Conservation (phyloP, 1,284 basidiomycete genomes). For the Vanrija sp. region DNA sequence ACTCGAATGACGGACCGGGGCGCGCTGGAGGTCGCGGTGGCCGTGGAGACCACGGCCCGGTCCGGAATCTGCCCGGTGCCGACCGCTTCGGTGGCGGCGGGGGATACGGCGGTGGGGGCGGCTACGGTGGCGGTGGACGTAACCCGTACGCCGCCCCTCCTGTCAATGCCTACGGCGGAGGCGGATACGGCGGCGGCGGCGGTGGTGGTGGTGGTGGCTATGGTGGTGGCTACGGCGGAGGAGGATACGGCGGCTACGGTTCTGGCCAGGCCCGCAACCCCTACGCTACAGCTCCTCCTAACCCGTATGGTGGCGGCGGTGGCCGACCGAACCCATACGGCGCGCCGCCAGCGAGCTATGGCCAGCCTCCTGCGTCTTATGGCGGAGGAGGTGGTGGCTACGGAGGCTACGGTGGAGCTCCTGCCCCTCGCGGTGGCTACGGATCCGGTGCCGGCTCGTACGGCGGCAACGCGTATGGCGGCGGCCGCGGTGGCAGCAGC, state of each 20-base stretch:
- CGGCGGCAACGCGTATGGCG: background rate
- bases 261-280: background rate
- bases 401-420: background rate
- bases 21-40: slow-evolving; percentile 51
- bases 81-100: slow-evolving; percentile 40
- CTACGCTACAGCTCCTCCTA: background rate
- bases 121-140: slow-evolving; percentile 5
- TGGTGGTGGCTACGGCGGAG: background rate
- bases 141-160: slow-evolving; percentile 11
- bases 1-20: slow-evolving; percentile 1
- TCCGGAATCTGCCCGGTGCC: slow-evolving; percentile 7
- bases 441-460: slow-evolving; percentile 11
- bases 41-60: slow-evolving; percentile 28
- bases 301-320: background rate
- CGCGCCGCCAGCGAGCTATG: no score
- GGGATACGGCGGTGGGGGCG: slow-evolving; percentile 6
- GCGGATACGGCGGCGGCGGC: slow-evolving; percentile 3
- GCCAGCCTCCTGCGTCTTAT: background rate
- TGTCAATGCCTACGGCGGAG: slow-evolving; percentile 7
- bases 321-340: background rate
- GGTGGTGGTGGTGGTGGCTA: background rate
- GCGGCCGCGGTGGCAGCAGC: background rate
- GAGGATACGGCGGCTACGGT: background rate
- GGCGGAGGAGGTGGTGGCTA: slow-evolving; percentile 4
- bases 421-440: slow-evolving; percentile 11